A percentile compares a stretch with the other conserved stretches of the same genome.
Evolutionary conservation across 108 stramenopile genomes (phyloP).

Genomic region (Cyclotella kingstonii): DNA sequence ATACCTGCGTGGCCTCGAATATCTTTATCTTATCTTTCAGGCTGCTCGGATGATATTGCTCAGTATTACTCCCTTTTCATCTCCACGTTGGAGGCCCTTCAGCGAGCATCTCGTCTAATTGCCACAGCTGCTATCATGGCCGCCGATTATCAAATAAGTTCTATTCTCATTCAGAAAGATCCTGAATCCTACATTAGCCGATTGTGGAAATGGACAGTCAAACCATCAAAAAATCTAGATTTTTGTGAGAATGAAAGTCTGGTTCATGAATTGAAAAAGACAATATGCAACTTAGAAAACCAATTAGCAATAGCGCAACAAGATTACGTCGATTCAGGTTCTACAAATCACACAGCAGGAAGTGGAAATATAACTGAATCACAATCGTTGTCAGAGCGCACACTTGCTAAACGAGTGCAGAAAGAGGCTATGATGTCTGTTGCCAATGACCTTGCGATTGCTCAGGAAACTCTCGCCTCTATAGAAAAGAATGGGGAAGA

Average conservation of each 20-base stretch:
- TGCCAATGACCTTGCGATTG: conserved; percentile 51
- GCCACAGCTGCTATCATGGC: conserved; percentile 56
- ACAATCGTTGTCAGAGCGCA: conserved; percentile 6
- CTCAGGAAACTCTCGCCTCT: conserved; percentile 44
- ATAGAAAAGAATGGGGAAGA: conserved; percentile 10
- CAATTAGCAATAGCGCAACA: conserved; percentile 65
- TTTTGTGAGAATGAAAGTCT: conserved; percentile 20
- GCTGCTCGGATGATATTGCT: background rate
- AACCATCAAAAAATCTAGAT: background rate
- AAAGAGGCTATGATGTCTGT: conserved; percentile 58
- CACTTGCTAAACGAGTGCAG: conserved; percentile 37
- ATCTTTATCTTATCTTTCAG: too few relatives aligned
- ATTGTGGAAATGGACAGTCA: background rate
- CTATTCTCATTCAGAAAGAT: conserved; percentile 10
- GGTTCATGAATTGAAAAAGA: conserved; percentile 40
- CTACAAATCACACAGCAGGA: background rate
- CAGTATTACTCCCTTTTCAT: conserved; percentile 30
- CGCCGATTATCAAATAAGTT: conserved; percentile 58
- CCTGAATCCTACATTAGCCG: conserved; percentile 8
- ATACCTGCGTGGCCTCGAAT: too few relatives aligned
- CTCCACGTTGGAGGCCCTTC: conserved; percentile 64
- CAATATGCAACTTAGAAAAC: conserved; percentile 27
- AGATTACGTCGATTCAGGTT: conserved; percentile 39
- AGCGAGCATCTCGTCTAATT: conserved; percentile 56
- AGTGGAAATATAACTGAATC: background rate